Conservation (phyloP, 2,329 filamentous ascomycete genomes). For the Alternaria arborescens region DNA sequence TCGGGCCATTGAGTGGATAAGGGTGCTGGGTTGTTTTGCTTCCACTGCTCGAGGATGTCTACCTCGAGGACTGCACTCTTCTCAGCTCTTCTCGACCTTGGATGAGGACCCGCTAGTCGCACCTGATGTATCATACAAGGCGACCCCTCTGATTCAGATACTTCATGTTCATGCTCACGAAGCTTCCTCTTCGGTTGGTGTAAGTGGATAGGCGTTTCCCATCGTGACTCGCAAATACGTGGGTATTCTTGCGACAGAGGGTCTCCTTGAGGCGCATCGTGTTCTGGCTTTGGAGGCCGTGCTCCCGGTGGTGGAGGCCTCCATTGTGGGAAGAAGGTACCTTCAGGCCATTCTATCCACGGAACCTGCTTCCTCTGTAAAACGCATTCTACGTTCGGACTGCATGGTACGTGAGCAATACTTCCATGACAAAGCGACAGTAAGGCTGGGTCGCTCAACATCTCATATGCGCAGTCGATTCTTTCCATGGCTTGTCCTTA, state of each 20-base stretch:
- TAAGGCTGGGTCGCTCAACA: not conserved
- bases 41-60: too few species aligned
- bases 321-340: not conserved
- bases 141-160: too few species aligned
- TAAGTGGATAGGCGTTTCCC: too few species aligned
- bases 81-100: too few species aligned
- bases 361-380: not conserved
- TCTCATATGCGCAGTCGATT: not conserved
- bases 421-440: not conserved
- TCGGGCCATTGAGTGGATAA: not conserved
- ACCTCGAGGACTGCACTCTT: too few species aligned
- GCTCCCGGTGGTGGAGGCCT: not conserved
- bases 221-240: too few species aligned
- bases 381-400: not conserved
- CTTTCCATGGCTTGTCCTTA: not conserved
- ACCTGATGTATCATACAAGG: too few species aligned
- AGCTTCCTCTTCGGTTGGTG: too few species aligned
- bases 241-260: too few species aligned
- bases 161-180: too few species aligned
- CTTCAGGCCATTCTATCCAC: not conserved
- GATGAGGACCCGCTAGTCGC: too few species aligned
- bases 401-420: not conserved
- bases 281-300: not conserved
- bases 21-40: too few species aligned
- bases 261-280: not conserved